phyloP scores from a whole-genome alignment of 148 eudicot species.

The Talinum fruticosum region DNA sequence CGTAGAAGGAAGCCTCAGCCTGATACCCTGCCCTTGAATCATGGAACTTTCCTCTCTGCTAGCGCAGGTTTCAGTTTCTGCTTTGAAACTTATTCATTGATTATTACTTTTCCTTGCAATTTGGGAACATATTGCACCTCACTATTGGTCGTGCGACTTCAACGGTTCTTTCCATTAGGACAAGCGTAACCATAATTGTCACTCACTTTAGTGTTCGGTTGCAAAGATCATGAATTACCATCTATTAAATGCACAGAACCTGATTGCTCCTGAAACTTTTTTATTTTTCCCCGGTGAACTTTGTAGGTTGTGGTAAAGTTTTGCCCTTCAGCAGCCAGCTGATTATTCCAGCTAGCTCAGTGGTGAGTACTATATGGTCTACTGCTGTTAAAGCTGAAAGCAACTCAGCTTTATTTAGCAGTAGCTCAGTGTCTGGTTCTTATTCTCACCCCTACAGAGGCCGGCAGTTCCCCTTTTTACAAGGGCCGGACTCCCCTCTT shows the following conservation, averaged over 20 bases:
- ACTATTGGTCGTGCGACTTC: not conserved
- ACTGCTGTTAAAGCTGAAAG: not conserved
- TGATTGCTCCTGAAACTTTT: not conserved
- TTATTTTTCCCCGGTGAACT: not conserved
- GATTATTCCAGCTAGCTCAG: constrained; percentile 42
- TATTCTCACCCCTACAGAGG: not conserved
- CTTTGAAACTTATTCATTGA: not conserved
- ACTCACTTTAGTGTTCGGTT: not conserved
- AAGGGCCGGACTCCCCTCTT: not conserved
- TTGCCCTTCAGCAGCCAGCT: constrained; percentile 50
- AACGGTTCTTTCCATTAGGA: too few species aligned
- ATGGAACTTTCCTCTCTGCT: constrained; percentile 37
- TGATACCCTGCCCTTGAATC: constrained; percentile 46
- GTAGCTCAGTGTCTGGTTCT: not conserved
- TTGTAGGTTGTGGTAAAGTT: constrained; percentile 44
- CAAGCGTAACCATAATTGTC: not conserved
- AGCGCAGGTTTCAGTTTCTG: constrained; percentile 44
- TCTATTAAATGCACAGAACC: not conserved
- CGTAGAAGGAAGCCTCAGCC: constrained; percentile 77
- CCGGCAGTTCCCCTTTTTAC: not conserved
- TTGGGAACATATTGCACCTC: not conserved
- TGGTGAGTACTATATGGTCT: constrained; percentile 44
- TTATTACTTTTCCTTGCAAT: too few species aligned
- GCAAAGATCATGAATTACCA: not conserved
- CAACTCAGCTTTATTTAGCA: not conserved